These are phyloP conservation scores for Epichloe coenophiala DNA, from an alignment of 2,329 filamentous ascomycete species.

Conservation along the genomic window DNA sequence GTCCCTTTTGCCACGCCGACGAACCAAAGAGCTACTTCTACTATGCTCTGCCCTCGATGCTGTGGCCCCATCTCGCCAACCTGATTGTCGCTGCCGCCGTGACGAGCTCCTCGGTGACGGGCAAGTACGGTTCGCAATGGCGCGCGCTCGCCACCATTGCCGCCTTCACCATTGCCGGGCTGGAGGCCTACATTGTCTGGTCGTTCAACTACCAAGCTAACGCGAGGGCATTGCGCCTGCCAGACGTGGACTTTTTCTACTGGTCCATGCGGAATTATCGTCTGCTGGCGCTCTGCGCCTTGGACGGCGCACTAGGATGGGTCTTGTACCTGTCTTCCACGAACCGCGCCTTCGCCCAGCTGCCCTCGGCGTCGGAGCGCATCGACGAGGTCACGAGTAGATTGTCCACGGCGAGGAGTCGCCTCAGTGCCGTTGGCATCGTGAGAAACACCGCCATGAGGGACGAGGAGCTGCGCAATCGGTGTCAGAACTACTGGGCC, in stretches of 20 bases:
- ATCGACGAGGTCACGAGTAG: constrained; percentile 44
- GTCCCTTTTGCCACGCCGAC: constrained; percentile 69
- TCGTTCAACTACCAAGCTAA: constrained; percentile 56
- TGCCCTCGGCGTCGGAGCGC: constrained; percentile 49
- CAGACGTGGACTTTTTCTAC: constrained; percentile 56
- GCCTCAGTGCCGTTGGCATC: constrained; percentile 59
- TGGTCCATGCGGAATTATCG: constrained; percentile 56
- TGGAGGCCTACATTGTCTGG: constrained; percentile 53
- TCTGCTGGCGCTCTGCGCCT: constrained; percentile 45
- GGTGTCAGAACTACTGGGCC: constrained; percentile 63
- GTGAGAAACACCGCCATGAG: constrained; percentile 68
- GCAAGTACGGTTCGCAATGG: constrained; percentile 52
- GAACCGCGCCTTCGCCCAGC: constrained; percentile 58
- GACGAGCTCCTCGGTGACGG: constrained; percentile 56
- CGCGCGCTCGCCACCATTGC: constrained; percentile 54
- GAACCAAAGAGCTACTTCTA: constrained; percentile 59
- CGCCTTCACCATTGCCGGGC: constrained; percentile 40
- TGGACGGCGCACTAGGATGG: constrained; percentile 51
- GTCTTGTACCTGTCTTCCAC: constrained; percentile 67
- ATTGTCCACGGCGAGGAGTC: constrained; percentile 48
- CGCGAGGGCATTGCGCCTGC: constrained; percentile 43
- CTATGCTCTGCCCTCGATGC: constrained; percentile 62
- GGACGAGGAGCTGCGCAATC: constrained; percentile 55
- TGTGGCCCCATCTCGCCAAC: constrained; percentile 71
- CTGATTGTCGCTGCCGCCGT: constrained; percentile 58